phyloP scores from a whole-genome alignment of 148 eudicot genomes.

The Mesembryanthemum crystallinum region DNA sequence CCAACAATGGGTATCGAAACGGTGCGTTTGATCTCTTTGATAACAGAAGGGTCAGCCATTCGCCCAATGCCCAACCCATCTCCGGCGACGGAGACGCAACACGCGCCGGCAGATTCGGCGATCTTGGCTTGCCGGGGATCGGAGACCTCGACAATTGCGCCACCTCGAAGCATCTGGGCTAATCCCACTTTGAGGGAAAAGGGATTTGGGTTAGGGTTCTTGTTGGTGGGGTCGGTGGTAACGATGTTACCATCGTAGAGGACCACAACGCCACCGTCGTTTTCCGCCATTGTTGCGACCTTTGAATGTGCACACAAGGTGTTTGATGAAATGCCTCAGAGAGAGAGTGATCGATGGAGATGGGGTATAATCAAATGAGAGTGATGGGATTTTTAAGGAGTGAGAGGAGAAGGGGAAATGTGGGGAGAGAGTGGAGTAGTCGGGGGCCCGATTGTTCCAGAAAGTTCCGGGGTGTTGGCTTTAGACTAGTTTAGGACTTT shows the following conservation, averaged over 20 bases:
- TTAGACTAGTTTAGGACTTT: background rate
- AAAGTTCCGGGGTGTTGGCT: conserved; percentile 35
- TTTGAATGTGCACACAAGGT: conserved; percentile 12
- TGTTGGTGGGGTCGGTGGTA: conserved; percentile 39
- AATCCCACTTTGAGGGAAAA: conserved; percentile 53
- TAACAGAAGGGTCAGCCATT: conserved; percentile 50
- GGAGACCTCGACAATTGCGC: conserved; percentile 53
- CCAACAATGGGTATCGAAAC: conserved; percentile 54
- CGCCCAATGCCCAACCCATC: conserved; percentile 31
- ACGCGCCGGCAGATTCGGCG: conserved; percentile 66
- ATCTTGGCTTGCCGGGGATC: conserved; percentile 49
- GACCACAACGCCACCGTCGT: conserved; percentile 54
- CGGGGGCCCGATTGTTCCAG: conserved; percentile 33
- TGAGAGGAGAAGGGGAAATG: background rate
- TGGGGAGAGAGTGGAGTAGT: conserved; percentile 5
- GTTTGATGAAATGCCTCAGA: conserved; percentile 35
- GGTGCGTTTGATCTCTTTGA: conserved; percentile 44
- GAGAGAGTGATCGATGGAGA: background rate
- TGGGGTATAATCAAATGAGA: too few species aligned
- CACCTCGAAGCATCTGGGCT: conserved; percentile 55
- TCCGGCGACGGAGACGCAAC: conserved; percentile 38
- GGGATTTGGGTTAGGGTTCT: conserved; percentile 28
- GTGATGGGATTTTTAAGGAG: background rate
- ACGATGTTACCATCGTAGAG: conserved; percentile 43
- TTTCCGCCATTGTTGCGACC: conserved; percentile 42